Conservation (phyloP, 768 basidiomycete species). For the Pholiota microspora region DNA sequence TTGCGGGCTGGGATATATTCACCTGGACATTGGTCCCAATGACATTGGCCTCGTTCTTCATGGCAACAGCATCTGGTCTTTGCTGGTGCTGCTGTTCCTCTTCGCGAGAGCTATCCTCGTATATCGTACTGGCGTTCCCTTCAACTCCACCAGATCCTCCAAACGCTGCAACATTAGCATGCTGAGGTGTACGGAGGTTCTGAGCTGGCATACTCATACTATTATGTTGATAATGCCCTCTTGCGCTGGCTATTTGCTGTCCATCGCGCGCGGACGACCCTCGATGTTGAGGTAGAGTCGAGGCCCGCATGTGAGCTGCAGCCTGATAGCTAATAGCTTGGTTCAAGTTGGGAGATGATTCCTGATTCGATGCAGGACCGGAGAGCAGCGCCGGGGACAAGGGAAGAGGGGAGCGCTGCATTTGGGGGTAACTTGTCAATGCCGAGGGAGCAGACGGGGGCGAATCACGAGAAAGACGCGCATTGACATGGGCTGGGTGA, state of each 20-base stretch:
- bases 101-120: conserved; percentile 17
- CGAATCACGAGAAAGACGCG: conserved; percentile 24
- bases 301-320: conserved; percentile 37
- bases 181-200: conserved; percentile 30
- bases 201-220: conserved; percentile 44
- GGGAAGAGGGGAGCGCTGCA: conserved; percentile 17
- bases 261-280: conserved; percentile 20
- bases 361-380: background rate
- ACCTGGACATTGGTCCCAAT: background rate
- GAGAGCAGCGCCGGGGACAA: conserved; percentile 3
- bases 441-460: conserved; percentile 1
- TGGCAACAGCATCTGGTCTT: background rate
- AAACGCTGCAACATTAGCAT: conserved; percentile 27
- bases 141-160: conserved; percentile 18
- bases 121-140: conserved; percentile 16
- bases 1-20: background rate
- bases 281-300: conserved; percentile 43
- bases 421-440: conserved; percentile 12
- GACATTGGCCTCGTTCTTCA: background rate
- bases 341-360: conserved; percentile 11
- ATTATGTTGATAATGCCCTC: conserved; percentile 45
- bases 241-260: conserved; percentile 21
- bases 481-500: conserved; percentile 26
- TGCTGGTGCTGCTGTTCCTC: conserved; percentile 15
- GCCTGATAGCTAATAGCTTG: conserved; percentile 21